These are phyloP conservation scores for Syzygium aromaticum DNA, from an alignment of 345 rosid species.

Conservation along the genomic window DNA sequence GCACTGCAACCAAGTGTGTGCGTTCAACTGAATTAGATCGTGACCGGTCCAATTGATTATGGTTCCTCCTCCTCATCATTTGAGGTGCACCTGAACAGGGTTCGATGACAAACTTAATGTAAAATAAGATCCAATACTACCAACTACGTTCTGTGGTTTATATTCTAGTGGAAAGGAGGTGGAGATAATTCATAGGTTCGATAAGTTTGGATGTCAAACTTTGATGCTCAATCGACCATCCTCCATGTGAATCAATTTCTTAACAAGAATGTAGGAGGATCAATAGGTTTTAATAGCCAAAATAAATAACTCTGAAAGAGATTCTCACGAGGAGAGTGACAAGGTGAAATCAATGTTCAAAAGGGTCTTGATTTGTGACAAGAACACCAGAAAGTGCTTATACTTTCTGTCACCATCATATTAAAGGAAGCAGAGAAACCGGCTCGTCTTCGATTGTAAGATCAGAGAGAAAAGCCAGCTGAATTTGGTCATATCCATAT, in stretches of 20 bases:
- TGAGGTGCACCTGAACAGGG: neutral
- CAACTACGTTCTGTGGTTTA: neutral
- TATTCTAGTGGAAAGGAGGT: neutral
- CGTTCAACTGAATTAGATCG: neutral
- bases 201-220: neutral
- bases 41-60: neutral
- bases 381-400: neutral
- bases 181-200: neutral
- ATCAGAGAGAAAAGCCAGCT: neutral
- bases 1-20: neutral
- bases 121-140: neutral
- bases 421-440: neutral
- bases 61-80: neutral
- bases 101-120: neutral
- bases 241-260: neutral
- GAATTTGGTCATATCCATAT: neutral
- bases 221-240: neutral
- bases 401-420: neutral
- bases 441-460: neutral
- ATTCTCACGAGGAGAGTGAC: neutral
- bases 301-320: neutral
- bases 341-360: neutral
- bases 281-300: neutral
- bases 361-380: neutral
- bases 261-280: neutral